Base-by-base conservation (phyloP, 305 asterid genomes). In the Rubia balearica region DNA sequence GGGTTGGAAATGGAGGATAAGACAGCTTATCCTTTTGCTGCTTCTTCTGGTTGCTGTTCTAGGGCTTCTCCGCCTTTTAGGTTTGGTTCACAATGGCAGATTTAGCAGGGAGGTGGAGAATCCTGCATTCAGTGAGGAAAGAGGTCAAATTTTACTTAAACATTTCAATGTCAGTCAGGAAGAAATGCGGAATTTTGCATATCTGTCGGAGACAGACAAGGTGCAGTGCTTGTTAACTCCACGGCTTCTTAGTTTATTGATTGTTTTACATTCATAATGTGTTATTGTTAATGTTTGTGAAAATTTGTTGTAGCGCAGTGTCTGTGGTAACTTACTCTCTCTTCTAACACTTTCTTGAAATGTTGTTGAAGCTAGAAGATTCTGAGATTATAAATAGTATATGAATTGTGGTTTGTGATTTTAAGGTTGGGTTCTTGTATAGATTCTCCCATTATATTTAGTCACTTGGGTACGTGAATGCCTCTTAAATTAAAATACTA, bases 101-200 rank as follows among this genome's bases (percentile, higher is more conserved):
- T 75, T 76, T 61, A 73, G 83, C 68, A 67, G 61, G 70, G 74
- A 69, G 72, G 75, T 67, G 71, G 77, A 76, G 12, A 68, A 49
- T 69, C 57, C 71, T 55, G 76, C 65, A 64, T 64, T 48, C 68
- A 75, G 68, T 75, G 87, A 77, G 69, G 83, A 77, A 69, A 65
- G 72, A 71, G 57, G 72, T 73, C 74, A 70, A 71, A 75, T 73
- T 76, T 75, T 80, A 43, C 79, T 70, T 36, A 81, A 84, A 72
- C 74, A 73, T 72, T 80, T 87, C 80, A 83, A 81, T 73, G 88
- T 76, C 69, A 82, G 86, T 83, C 76, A 76, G 81, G 87, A 83
- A 64, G 83, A 83, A 74, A 71, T 84, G 76, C 72, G 76, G 75
- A 73, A 80, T 68, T 79, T 83, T 63, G 78, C 76, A 71, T 76